Evolutionary conservation across 208 protist species (phyloP), one percentile per base, ranked within the genome.

Genomic region (Porcisia hertigi): DNA sequence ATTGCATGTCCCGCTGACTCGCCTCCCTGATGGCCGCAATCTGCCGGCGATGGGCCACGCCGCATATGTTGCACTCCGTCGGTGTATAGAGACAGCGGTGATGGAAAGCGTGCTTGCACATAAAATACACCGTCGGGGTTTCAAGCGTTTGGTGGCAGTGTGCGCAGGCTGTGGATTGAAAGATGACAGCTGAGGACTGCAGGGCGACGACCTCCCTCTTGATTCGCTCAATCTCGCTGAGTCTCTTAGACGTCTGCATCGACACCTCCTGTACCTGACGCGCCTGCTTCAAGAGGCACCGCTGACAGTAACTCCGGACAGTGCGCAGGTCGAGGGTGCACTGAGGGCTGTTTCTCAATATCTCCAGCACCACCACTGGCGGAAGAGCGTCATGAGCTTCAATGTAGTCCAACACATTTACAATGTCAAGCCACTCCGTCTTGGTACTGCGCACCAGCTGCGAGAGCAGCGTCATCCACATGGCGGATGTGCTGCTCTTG

Each of bases 21-120:
- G 20, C 49, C 62, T 86, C 78, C n/a, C 74, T 62, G 55, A 83
- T 77, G 52, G 67, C 66, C 34, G 81, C 79, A 25, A 81, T 62
- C 63, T 77, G 64, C 23, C 34, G 60, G 30, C 71, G 75, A 54
- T 88, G 79, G 6, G 7, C 58, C 43, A 75, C 73, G 1, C 71
- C 81, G 76, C 91, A 95, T 9, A 89, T 2, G 73, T 91, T 89
- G 79, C 91, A 95, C 85, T 93, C 82, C 34, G 81, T 80, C 11
- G 76, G 4, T 47, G 86, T 85, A 73, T 86, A 82, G 36, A 93
- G 86, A 81, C 98, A 99, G 71, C 90, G 82, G 65, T 94, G 87
- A 76, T 99, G 97, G 80, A 98, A 98, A 36, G 92, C 96, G 85
- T 99, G 96, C 74, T 80, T 75, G 85, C 98, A 99, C 55, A 98